phyloP scores from a whole-genome alignment of 805 yeast genomes.

The Starmerella sp. region DNA sequence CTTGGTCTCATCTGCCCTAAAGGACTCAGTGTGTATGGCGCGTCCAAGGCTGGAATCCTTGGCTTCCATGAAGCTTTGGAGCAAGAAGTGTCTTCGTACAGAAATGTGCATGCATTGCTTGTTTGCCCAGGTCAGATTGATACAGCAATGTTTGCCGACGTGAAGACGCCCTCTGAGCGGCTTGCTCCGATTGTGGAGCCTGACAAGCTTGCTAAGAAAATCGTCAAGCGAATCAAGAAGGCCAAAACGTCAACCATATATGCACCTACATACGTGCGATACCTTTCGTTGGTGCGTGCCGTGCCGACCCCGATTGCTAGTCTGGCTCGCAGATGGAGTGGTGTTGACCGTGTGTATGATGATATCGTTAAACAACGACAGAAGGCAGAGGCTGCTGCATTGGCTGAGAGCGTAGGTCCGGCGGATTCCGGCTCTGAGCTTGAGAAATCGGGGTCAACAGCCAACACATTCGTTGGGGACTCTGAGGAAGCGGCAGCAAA shows the following conservation, averaged over 20 bases:
- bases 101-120: conserved; percentile 59
- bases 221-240: conserved; percentile 44
- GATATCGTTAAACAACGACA: not conserved
- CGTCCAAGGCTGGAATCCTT: conserved; percentile 76
- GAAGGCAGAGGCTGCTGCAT: not conserved
- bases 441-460: not conserved
- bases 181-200: conserved; percentile 81
- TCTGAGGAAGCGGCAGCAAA: not conserved
- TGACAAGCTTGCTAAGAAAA: conserved; percentile 45
- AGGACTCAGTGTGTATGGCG: conserved; percentile 68
- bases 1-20: conserved; percentile 82
- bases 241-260: conserved; percentile 60
- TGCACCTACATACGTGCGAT: conserved; percentile 64
- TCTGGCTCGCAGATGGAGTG: conserved; percentile 45
- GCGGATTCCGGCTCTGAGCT: not conserved
- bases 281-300: conserved; percentile 59
- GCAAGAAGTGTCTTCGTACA: conserved; percentile 40
- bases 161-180: conserved; percentile 58
- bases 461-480: not conserved
- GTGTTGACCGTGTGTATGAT: conserved; percentile 45
- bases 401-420: not conserved
- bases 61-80: conserved; percentile 75
- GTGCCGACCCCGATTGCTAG: conserved; percentile 61
- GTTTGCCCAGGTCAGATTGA: conserved; percentile 81
- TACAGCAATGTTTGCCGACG: conserved; percentile 63